Base-by-base conservation (phyloP, 306 rosid genomes). In the Dryas drummondii region DNA sequence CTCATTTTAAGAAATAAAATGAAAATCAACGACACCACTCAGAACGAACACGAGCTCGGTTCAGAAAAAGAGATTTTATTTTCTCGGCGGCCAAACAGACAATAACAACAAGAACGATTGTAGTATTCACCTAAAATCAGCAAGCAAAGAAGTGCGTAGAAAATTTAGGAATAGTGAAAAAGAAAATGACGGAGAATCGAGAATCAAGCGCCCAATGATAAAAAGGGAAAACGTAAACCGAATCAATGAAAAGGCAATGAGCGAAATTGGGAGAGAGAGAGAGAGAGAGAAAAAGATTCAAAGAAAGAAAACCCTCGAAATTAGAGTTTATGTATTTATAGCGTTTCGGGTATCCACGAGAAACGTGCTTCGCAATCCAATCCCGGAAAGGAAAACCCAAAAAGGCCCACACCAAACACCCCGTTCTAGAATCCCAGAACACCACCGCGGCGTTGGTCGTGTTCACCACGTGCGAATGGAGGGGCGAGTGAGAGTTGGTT, bases 291-390 rank as follows among this genome's bases (percentile, higher is more conserved):
- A 32, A 32, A 32, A 32, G 37, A 32, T 32, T 65, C 15, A 75
- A 61, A 42, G 44, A 49, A 68, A 7, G 79, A 64, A 77, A 3
- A 19, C 0, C 77, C 69, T 0, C 1, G 1, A 0, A 5, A 1
- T 17, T 15, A 57, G 78, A 54, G 71, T 1, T 6, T 41, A 3
- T 62, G 79, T 79, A 86, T 91, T 82, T 89, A 89, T 89, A 91
- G 79, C 73, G 70, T 72, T 78, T 82, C 37, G 69, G 55, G 62
- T 50, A 44, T 59, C 41, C 70, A 26, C 50, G 67, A 74, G 70
- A 63, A 65, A 41, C 72, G 81, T 73, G 74, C 47, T 55, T 17
- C n/a, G 4, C 60, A 62, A 64, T 54, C 73, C 48, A 62, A 61
- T 47, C 32, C 16, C 48, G 48, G 26, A 2, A 67, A 48, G 60